A percentile compares a stretch with the other conserved stretches of the same genome.
phyloP scores from a whole-genome alignment of 768 basidiomycete genomes.

The Mycena galericulata region DNA sequence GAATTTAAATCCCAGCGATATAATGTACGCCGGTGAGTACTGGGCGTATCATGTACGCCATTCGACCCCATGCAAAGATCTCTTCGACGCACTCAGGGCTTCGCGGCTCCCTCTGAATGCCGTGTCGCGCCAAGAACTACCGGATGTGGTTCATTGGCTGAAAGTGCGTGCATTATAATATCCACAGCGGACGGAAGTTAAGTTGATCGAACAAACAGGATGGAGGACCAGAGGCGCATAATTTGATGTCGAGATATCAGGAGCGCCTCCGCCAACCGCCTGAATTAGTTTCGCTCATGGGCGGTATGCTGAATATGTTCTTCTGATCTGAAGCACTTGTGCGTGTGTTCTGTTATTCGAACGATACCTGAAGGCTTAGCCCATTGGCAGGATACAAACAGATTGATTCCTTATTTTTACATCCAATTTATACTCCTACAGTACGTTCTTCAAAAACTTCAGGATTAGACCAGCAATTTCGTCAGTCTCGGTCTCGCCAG shows the following conservation, averaged over 20 bases:
- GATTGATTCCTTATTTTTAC: background rate
- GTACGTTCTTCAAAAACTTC: slow-evolving; percentile 42
- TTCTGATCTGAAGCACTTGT: background rate
- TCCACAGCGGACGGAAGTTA: background rate
- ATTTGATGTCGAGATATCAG: background rate
- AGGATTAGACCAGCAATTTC: slow-evolving; percentile 48
- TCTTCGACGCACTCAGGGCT: background rate
- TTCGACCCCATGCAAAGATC: background rate
- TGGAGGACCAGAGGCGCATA: background rate
- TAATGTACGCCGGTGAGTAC: background rate
- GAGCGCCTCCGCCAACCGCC: background rate
- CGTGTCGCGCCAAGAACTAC: background rate
- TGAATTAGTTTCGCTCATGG: background rate
- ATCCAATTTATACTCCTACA: background rate
- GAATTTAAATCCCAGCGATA: slow-evolving; percentile 2
- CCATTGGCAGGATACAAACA: background rate
- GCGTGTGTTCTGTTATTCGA: background rate
- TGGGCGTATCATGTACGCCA: slow-evolving; percentile 17
- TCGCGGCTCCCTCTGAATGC: slow-evolving; percentile 4
- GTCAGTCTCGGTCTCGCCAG: slow-evolving; percentile 54
- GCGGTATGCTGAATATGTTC: background rate
- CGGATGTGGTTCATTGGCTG: slow-evolving; percentile 1
- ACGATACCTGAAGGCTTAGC: too few species aligned
- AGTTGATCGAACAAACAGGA: background rate
- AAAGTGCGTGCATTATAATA: background rate